A percentile compares a stretch with the other conserved stretches of the same genome.
These are phyloP conservation scores for Cyberlindnera mycetangii DNA, from an alignment of 805 yeast species.

Conservation along the genomic window DNA sequence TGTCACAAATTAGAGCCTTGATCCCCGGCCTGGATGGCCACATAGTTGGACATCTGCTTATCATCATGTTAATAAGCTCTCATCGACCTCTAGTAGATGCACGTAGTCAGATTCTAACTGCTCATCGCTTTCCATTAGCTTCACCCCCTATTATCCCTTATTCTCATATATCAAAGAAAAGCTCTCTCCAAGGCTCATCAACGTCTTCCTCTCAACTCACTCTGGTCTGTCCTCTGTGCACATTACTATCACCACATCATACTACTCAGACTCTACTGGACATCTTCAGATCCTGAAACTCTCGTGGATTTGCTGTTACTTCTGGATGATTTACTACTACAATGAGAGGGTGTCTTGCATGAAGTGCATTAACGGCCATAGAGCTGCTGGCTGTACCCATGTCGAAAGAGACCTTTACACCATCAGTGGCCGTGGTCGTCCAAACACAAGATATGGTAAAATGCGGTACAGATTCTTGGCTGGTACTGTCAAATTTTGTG, in stretches of 20 bases:
- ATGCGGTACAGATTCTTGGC: constrained; percentile 17
- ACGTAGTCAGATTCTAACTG: no score
- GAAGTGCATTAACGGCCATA: constrained; percentile 88
- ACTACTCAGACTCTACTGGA: not conserved
- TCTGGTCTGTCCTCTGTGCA: not conserved
- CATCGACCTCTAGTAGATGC: no score
- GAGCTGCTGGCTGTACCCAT: constrained; percentile 86
- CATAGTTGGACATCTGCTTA: no score
- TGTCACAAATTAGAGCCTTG: no score
- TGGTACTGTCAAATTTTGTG: constrained; percentile 9
- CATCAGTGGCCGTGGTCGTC: constrained; percentile 89
- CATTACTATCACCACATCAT: not conserved
- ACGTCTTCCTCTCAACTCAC: not conserved
- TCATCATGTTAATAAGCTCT: no score
- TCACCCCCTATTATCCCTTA: not conserved
- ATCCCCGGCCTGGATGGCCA: no score
- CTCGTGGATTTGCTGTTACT: not conserved
- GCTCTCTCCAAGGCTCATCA: not conserved
- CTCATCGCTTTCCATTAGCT: not conserved
- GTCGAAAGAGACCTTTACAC: constrained; percentile 75
- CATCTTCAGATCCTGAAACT: not conserved
- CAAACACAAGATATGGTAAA: constrained; percentile 40
- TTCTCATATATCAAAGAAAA: not conserved
- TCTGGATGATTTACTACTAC: constrained; percentile 68
- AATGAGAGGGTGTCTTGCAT: constrained; percentile 81